Conservation (phyloP, 1,284 basidiomycete species). For the Sporisorium sorghi region DNA sequence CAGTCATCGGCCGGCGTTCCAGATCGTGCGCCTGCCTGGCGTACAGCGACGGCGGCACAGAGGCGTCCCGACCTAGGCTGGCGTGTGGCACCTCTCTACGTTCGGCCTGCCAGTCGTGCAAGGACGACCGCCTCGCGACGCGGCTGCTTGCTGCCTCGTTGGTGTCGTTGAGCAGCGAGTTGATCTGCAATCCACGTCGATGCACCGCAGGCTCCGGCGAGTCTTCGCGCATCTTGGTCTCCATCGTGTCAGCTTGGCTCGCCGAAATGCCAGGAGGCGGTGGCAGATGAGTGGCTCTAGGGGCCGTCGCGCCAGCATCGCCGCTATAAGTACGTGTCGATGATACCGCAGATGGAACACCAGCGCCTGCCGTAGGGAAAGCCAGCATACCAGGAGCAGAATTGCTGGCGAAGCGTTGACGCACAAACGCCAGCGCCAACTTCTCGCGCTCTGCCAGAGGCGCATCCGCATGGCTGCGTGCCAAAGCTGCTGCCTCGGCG, state of each 20-base stretch:
- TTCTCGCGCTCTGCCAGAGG: conserved; percentile 48
- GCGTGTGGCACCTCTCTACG: conserved; percentile 8
- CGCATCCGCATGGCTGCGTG: conserved; percentile 49
- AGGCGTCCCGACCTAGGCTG: conserved; percentile 23
- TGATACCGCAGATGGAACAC: conserved; percentile 2
- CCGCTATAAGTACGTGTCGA: conserved; percentile 2
- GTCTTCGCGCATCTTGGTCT: conserved; percentile 29
- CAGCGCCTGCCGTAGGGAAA: conserved; percentile 6
- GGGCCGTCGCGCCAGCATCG: neutral
- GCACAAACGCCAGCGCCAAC: conserved; percentile 43
- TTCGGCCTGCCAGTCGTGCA: conserved; percentile 54
- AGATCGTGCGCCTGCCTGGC: conserved; percentile 17
- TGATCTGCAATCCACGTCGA: conserved; percentile 59
- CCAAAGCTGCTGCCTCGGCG: conserved; percentile 59
- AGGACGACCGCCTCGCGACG: conserved; percentile 31
- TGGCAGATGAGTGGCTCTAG: conserved; percentile 29
- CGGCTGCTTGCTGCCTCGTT: conserved; percentile 22
- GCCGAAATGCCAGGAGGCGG: conserved; percentile 32
- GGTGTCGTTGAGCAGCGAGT: conserved; percentile 54
- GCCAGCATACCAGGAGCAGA: conserved; percentile 7
- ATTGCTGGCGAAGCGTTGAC: conserved; percentile 37
- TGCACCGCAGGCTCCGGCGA: conserved; percentile 31
- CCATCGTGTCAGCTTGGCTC: conserved; percentile 13
- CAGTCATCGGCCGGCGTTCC: conserved; percentile 31
- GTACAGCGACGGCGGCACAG: conserved; percentile 29